Conservation (phyloP, 1,284 basidiomycete genomes). For the Irpex sp. region DNA sequence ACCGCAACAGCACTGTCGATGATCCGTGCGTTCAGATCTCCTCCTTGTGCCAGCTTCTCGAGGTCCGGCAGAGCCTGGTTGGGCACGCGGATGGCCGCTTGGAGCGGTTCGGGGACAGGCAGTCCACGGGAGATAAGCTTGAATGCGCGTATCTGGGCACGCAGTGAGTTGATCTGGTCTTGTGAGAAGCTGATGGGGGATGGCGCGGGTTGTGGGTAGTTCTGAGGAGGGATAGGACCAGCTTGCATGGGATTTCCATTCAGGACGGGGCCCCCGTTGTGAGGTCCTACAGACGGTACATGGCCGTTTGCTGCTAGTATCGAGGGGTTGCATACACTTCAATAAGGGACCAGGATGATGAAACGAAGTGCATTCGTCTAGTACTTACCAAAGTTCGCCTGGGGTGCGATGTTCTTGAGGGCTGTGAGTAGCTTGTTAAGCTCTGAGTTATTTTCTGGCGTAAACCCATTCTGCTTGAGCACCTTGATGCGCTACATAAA, state of each 20-base stretch:
- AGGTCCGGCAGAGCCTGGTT: conserved; percentile 58
- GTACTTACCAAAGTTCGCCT: conserved; percentile 25
- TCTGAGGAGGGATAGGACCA: conserved; percentile 27
- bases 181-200: conserved; percentile 79
- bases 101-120: conserved; percentile 78
- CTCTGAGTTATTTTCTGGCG: conserved; percentile 33
- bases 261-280: conserved; percentile 25
- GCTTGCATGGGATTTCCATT: conserved; percentile 26
- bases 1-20: conserved; percentile 80
- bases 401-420: conserved; percentile 21
- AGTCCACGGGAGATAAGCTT: conserved; percentile 79
- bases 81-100: conserved; percentile 71
- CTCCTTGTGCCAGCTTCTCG: conserved; percentile 57
- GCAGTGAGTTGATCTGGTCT: conserved; percentile 83
- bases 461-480: conserved; percentile 29
- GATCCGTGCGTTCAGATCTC: conserved; percentile 59
- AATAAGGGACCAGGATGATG: background rate
- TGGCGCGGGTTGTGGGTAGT: conserved; percentile 35
- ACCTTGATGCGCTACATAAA: conserved; percentile 30
- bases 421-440: conserved; percentile 30
- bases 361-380: background rate
- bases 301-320: conserved; percentile 7
- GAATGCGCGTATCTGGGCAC: conserved; percentile 89
- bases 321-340: conserved; percentile 11
- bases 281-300: conserved; percentile 3